Evolutionary conservation across 225 moss, liverwort and hornwort species (phyloP), one percentile per base, ranked within the genome.

Genomic region (Polytrichum commune): DNA sequence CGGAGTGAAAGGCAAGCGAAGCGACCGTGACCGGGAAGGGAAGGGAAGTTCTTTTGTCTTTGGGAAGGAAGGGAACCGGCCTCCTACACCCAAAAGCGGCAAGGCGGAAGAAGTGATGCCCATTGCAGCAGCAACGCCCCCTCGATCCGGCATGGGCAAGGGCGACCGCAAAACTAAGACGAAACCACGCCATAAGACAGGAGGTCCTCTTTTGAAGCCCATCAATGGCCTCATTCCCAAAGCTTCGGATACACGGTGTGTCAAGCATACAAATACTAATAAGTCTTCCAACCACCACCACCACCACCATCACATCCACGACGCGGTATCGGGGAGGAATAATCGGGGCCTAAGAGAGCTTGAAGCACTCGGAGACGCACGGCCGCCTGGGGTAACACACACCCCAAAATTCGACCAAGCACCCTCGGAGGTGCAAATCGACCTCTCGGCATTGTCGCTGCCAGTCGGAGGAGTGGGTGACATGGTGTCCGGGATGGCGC

Each of bases 1-100:
- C 76, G 98, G 95, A 57, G 85, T 84, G n/a, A 98, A 98, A 75
- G 95, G 95, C 56, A 98, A 98, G 65, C 90, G 95, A 13, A 95
- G 98, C 72, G 98, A 98, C 70, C 88, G 98, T 7, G 98, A 98
- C 56, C 81, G 94, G 67, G 97, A 94, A 71, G 86, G 88, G 38
- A 95, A 92, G 80, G 90, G 76, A 9, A 69, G 16, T 61, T 62
- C 27, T 25, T 26, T 27, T 69, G 73, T 27, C 23, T 27, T 53
- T 16, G 64, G 27, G 20, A 78, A 83, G 75, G 75, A 69, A 19
- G 79, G 66, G 25, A 75, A 66, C 27, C 54, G 4, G 53, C 54
- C 63, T 60, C 69, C 65, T 27, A 73, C 46, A 16, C 46, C 46
- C 13, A 16, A 46, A 46, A 3, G 13, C 4, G 16, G 3, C 46